phyloP scores from a whole-genome alignment of 768 basidiomycete genomes.

The Trametes cubensis region DNA sequence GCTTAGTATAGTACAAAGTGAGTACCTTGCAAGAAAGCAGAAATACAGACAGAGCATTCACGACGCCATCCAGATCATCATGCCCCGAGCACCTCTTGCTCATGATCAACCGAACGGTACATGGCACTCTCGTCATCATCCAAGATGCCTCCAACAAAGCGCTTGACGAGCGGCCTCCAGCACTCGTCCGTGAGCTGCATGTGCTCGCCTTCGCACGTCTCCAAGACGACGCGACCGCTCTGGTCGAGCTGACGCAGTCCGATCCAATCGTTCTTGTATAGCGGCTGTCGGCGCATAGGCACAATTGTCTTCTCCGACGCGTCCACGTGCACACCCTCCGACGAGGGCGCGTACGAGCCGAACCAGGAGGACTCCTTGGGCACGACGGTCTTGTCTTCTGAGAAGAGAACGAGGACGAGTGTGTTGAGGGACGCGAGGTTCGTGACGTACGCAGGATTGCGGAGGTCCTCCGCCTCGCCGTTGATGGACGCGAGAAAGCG shows the following conservation, averaged over 20 bases:
- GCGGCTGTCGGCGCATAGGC: constrained; percentile 70
- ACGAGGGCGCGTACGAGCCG: constrained; percentile 60
- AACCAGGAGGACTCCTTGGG: constrained; percentile 90
- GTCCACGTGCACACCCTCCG: constrained; percentile 34
- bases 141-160: constrained; percentile 31
- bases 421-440: constrained; percentile 65
- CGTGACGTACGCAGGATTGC: constrained; percentile 60
- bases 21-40: background rate
- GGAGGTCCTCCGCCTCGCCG: constrained; percentile 62
- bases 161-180: constrained; percentile 37
- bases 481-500: constrained; percentile 77
- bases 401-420: constrained; percentile 75
- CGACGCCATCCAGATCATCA: background rate
- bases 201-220: constrained; percentile 71
- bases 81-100: constrained; percentile 8
- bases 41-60: background rate
- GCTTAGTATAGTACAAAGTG: background rate
- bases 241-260: constrained; percentile 75
- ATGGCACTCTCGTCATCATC: background rate
- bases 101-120: background rate
- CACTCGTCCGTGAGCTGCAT: constrained; percentile 60
- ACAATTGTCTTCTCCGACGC: constrained; percentile 46
- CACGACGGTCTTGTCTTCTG: constrained; percentile 72
- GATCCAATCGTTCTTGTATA: constrained; percentile 83
- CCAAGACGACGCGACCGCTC: constrained; percentile 57